phyloP scores from a whole-genome alignment of 2,329 filamentous ascomycete genomes.

The Botrytis tulipae region DNA sequence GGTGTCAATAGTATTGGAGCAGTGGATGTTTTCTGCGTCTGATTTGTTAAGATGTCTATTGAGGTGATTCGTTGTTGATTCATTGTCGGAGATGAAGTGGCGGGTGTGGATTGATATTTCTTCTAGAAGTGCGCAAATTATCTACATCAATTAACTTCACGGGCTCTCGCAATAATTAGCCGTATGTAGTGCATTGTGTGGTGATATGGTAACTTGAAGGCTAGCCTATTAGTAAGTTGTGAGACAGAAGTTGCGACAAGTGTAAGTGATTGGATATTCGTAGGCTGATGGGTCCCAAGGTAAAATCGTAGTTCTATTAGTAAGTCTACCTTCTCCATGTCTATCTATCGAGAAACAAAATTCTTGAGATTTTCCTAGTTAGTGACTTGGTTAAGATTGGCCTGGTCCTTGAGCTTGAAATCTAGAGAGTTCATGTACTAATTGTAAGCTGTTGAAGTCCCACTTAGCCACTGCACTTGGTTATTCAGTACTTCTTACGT shows the following conservation, averaged over 20 bases:
- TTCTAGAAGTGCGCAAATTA: not conserved
- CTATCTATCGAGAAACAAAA: not conserved
- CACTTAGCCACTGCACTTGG: not conserved
- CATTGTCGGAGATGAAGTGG: not conserved
- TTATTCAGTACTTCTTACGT: not conserved
- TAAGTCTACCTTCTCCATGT: not conserved
- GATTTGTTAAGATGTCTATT: not conserved
- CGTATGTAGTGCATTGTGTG: fast-evolving
- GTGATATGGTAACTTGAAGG: not conserved
- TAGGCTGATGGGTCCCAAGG: not conserved
- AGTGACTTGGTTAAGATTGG: not conserved
- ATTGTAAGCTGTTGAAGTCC: not conserved
- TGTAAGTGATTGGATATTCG: not conserved
- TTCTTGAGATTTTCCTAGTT: not conserved
- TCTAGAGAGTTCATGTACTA: not conserved
- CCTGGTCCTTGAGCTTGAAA: not conserved
- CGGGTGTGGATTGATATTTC: not conserved
- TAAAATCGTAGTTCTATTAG: not conserved
- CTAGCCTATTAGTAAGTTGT: not conserved
- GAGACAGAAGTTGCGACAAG: not conserved
- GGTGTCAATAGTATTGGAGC: too few relatives aligned
- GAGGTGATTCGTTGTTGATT: not conserved
- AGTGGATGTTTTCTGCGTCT: fast-evolving
- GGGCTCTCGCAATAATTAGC: not conserved
- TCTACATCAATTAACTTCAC: not conserved